Base-by-base conservation (phyloP, 768 basidiomycete species). In the Pulveroboletus sp. region DNA sequence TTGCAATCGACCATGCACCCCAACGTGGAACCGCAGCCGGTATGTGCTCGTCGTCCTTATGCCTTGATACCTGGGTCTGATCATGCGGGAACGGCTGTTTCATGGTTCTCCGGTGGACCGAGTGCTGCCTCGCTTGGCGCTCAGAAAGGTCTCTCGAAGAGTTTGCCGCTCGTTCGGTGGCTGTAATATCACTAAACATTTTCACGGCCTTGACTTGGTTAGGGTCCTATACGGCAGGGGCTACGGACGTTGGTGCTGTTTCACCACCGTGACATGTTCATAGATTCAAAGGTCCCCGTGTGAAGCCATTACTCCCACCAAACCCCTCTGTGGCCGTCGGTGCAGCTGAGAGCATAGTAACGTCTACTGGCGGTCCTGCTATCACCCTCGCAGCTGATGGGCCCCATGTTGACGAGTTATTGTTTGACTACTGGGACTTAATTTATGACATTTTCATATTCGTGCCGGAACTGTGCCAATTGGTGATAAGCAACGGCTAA, bases 341-440 rank as follows among this genome's bases (percentile, higher is more conserved):
- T 13, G 50, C 68, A 8, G 77, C 71, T 2, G 67, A 72, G 43
- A 86, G 80, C 13, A 61, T 86, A 17, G 66, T 86, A 27, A 82
- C 80, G 14, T 79, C 76, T 37, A 74, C 61, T 9, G 85, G 82
- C 7, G 84, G 83, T 10, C 57, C 73, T 39, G 84, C 76, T 1
- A 66, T 84, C 50, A 86, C 84, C 0, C 73, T 87, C 17, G 83
- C 81, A 26, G 37, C 74, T 59, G 60, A 64, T 44, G 68, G 66
- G 21, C 21, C 26, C 35, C 30, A 45, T 43, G 15, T 40, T 24
- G 41, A 42, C 26, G 43, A 36, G n/a, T 28, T 7, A 10, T 15
- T 17, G 10, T 43, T 43, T 9, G 33, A 47, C 39, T 39, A 17
- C 38, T 21, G 27, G 26, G 27, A 56, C 28, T 32, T 41, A 21